Evolutionary conservation across 164 flowering plant genomes (phyloP).

Genomic region (Nelumbo lutea): DNA sequence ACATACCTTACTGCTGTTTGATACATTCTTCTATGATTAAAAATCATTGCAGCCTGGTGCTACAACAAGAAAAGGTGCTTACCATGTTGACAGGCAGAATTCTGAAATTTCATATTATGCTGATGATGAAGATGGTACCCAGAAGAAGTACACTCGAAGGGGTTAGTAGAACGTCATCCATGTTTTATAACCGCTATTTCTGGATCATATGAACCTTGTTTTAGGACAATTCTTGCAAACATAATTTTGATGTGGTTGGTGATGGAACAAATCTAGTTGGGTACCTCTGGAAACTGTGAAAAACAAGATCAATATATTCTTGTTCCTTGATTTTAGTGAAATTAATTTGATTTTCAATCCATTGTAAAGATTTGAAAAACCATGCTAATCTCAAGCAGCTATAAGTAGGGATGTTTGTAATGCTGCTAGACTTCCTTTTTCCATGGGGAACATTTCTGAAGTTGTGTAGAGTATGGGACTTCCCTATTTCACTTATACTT

Average conservation of each 20-base stretch:
- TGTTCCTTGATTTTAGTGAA: too few species aligned
- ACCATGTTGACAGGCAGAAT: constrained; percentile 66
- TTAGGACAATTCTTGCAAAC: not conserved
- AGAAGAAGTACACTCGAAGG: constrained; percentile 72
- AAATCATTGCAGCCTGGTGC: constrained; percentile 66
- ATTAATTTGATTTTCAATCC: too few species aligned
- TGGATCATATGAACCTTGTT: not conserved
- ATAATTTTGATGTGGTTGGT: not conserved
- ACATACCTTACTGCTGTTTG: not conserved
- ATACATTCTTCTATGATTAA: constrained; percentile 9
- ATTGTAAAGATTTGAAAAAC: too few species aligned
- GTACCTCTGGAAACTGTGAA: too few species aligned
- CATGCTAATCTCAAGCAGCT: too few species aligned
- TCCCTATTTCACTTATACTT: too few species aligned
- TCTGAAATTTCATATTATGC: constrained; percentile 86
- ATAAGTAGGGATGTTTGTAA: too few species aligned
- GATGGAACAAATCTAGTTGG: too few species aligned
- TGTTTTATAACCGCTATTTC: not conserved
- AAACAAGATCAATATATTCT: too few species aligned
- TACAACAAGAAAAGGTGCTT: constrained; percentile 63
- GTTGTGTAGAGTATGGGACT: too few species aligned
- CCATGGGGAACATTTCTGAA: too few species aligned
- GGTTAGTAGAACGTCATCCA: constrained; percentile 36
- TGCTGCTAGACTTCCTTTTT: too few species aligned
- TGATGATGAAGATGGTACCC: constrained; percentile 91